Percentiles rank a stretch among this genome's conserved stretches.
Conservation (phyloP, 345 rosid genomes). For the Ailanthus altissimus region DNA sequence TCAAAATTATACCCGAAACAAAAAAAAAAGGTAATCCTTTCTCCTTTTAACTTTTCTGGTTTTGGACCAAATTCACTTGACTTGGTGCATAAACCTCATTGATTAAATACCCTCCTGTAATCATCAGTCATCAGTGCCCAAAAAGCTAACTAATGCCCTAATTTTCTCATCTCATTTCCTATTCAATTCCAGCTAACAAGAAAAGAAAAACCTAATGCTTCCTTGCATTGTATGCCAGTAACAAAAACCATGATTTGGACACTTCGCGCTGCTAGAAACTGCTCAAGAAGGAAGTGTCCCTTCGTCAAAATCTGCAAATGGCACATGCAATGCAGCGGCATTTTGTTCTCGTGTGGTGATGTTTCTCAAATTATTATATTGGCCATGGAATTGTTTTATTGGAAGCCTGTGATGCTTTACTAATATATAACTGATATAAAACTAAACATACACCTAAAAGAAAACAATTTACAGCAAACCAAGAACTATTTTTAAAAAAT, state of each 20-base stretch:
- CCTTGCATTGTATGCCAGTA: background rate
- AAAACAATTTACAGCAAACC: too few species aligned
- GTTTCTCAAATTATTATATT: background rate
- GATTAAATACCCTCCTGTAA: background rate
- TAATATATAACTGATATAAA: background rate
- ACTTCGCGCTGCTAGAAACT: background rate
- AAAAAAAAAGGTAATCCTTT: slow-evolving; percentile 9
- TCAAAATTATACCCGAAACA: background rate
- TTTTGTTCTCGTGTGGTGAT: background rate
- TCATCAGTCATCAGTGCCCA: slow-evolving; percentile 14
- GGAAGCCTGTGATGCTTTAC: background rate
- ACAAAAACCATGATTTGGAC: background rate
- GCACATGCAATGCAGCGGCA: slow-evolving; percentile 20
- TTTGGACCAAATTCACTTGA: slow-evolving; percentile 26
- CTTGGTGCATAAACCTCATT: background rate
- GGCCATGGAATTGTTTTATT: background rate
- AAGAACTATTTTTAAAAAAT: too few species aligned
- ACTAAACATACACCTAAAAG: background rate
- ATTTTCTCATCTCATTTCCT: background rate
- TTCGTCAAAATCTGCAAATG: background rate
- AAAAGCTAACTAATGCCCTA: slow-evolving; percentile 15
- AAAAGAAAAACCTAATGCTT: background rate
- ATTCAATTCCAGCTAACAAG: background rate
- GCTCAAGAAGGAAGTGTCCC: slow-evolving; percentile 5
- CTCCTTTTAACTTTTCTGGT: background rate